A percentile compares a stretch with the other conserved stretches of the same genome.
Evolutionary conservation across 768 basidiomycete genomes (phyloP).

Genomic region (Lactifluus pinguis): DNA sequence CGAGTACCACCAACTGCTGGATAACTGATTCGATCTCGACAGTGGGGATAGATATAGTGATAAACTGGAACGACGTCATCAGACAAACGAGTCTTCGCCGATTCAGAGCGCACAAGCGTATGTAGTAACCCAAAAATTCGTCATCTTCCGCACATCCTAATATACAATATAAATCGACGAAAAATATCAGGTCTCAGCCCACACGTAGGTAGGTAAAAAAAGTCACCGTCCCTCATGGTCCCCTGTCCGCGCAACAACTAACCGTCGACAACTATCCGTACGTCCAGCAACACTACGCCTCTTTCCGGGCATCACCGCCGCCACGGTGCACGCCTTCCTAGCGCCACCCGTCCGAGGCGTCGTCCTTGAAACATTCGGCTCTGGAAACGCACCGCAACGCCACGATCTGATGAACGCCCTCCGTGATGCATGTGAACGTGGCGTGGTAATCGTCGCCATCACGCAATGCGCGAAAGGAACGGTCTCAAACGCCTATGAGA

Average conservation of each 20-base stretch:
- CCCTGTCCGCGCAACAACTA: background rate
- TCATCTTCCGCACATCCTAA: background rate
- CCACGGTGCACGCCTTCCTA: conserved; percentile 69
- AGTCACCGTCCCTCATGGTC: background rate
- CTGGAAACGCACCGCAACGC: conserved; percentile 86
- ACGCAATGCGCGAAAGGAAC: conserved; percentile 84
- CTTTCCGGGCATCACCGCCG: conserved; percentile 77
- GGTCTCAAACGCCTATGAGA: conserved; percentile 79
- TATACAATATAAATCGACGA: background rate
- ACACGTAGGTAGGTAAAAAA: conserved; percentile 75
- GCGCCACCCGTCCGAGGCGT: conserved; percentile 68
- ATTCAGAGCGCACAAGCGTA: conserved; percentile 77
- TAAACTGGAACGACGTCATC: conserved; percentile 84
- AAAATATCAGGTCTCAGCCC: conserved; percentile 56
- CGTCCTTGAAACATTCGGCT: conserved; percentile 85
- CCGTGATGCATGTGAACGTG: conserved; percentile 72
- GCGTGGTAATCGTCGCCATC: conserved; percentile 84
- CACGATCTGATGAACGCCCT: conserved; percentile 66
- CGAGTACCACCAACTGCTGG: background rate
- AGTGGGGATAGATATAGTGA: conserved; percentile 87
- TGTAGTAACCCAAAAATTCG: background rate
- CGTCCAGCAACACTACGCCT: conserved; percentile 67
- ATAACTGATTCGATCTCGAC: background rate
- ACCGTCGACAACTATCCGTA: background rate
- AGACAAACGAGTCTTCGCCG: conserved; percentile 70